Percentiles rank a stretch among this genome's conserved stretches.
Evolutionary conservation across 2,329 filamentous ascomycete species (phyloP).

Genomic region (Cyphellophora europaea): DNA sequence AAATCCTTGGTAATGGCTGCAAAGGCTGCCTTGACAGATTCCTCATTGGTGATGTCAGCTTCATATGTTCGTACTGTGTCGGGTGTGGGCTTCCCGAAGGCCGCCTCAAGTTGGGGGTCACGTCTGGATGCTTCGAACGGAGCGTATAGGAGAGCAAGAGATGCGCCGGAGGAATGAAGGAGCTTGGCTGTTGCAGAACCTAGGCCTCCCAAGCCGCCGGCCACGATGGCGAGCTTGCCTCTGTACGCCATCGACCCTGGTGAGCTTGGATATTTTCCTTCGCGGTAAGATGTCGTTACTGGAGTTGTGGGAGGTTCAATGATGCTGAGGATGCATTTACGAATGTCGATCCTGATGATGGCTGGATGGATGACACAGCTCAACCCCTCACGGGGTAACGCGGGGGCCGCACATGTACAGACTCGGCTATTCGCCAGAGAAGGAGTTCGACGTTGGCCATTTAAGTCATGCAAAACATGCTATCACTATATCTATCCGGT

Average conservation of each 20-base stretch:
- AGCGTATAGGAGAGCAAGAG: slow-evolving; percentile 37
- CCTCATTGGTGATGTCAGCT: slow-evolving; percentile 40
- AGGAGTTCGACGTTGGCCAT: no score
- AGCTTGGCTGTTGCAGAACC: slow-evolving; percentile 34
- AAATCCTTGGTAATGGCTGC: slow-evolving; percentile 2
- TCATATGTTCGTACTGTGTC: slow-evolving; percentile 25
- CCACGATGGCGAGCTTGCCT: slow-evolving; percentile 32
- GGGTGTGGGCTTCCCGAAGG: slow-evolving; percentile 23
- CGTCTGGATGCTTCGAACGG: slow-evolving; percentile 34
- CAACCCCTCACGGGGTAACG: no score
- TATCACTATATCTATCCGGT: no score
- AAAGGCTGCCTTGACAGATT: slow-evolving; percentile 37
- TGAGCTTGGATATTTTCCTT: no score
- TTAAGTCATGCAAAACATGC: no score
- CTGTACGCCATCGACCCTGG: slow-evolving; percentile 33
- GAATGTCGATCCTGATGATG: no score
- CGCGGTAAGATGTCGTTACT: no score
- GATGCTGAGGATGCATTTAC: no score
- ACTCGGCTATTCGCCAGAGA: no score
- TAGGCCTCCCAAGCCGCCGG: slow-evolving; percentile 35
- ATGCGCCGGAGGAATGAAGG: slow-evolving; percentile 31
- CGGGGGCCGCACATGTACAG: no score
- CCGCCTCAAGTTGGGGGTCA: slow-evolving; percentile 25
- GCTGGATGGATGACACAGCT: no score
- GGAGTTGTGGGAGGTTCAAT: no score